Evolutionary conservation across 768 basidiomycete genomes (phyloP), one percentile per base, ranked within the genome.

Genomic region (Daedaleopsis sinensis): DNA sequence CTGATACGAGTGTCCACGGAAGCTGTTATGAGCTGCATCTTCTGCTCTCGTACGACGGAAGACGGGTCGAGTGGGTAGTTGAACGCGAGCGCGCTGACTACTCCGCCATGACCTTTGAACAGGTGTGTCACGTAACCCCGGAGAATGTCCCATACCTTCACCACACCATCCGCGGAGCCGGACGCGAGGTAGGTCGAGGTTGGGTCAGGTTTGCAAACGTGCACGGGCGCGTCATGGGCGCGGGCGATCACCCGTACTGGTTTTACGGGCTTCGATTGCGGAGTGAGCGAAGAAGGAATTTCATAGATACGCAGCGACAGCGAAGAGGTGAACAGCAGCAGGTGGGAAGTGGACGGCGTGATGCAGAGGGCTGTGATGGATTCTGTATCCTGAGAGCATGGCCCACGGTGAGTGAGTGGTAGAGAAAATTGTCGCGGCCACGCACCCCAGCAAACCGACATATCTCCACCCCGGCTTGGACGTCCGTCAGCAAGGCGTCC

Each of bases 71-170:
- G 83, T 21, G 88, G 88, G 67, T 89, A 92, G 72, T 89, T 90
- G 77, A 96, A 99, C 24, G 83, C 78, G 61, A 98, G 78, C 16
- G 96, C 95, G 66, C 91, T 93, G 72, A 99, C 89, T 61, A 97
- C 93, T n/a, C 97, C 97, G 5, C 96, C 97, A 71, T 98, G 97
- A 2, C 96, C 96, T 69, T 91, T 91, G 81, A 96, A 94, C 13
- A 95, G 82, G 73, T 99, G 97, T 0, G 97, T 99, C 36, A 92
- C 85, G 71, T 89, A 95, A 37, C 94, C 96, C 24, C 88, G 88
- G 4, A 81, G 75, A 49, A 95, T 87, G 72, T 97, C 90, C 95
- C 95, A 98, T 11, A 99, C 93, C 78, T 98, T 98, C 48, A 98
- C 97, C 36, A 93, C 83, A 23, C 97, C 96, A 65, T 99, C 97